Percentiles rank a stretch among this genome's conserved stretches.
Evolutionary conservation across 2,329 filamentous ascomycete genomes (phyloP).

Genomic region (Trichoderma semiorbis): DNA sequence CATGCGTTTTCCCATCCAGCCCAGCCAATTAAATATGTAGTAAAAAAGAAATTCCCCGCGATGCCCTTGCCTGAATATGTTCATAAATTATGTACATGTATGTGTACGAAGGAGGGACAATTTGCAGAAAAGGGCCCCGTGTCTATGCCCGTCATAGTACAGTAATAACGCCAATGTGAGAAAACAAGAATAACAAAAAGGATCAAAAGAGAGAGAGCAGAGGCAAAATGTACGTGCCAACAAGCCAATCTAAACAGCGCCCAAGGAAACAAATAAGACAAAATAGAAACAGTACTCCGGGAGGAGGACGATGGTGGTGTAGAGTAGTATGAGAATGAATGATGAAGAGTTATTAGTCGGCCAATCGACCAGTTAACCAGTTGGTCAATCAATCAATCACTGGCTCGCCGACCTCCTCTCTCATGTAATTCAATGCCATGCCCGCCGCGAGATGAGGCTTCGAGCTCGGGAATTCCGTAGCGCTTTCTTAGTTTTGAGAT

Average conservation of each 20-base stretch:
- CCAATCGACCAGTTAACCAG: not conserved
- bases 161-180: not conserved
- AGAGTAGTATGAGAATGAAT: not conserved
- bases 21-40: not conserved
- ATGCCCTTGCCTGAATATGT: not conserved
- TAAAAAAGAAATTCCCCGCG: not conserved
- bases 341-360: not conserved
- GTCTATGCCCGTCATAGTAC: not conserved
- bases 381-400: not conserved
- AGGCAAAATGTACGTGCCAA: not conserved
- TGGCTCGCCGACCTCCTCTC: not conserved
- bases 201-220: not conserved
- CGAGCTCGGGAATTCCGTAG: conserved; percentile 26
- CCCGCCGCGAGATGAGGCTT: not conserved
- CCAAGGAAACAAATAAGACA: not conserved
- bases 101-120: not conserved
- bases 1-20: conserved; percentile 1
- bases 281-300: not conserved
- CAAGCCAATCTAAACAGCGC: not conserved
- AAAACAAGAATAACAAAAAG: not conserved
- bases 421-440: conserved; percentile 15
- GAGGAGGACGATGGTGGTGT: not conserved
- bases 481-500: conserved; percentile 54
- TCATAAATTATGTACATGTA: conserved; percentile 4
- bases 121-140: not conserved